Percentiles rank a stretch among this genome's conserved stretches.
These are phyloP conservation scores for Epichloe amarillans DNA, from an alignment of 2,329 filamentous ascomycete genomes.

Conservation along the genomic window DNA sequence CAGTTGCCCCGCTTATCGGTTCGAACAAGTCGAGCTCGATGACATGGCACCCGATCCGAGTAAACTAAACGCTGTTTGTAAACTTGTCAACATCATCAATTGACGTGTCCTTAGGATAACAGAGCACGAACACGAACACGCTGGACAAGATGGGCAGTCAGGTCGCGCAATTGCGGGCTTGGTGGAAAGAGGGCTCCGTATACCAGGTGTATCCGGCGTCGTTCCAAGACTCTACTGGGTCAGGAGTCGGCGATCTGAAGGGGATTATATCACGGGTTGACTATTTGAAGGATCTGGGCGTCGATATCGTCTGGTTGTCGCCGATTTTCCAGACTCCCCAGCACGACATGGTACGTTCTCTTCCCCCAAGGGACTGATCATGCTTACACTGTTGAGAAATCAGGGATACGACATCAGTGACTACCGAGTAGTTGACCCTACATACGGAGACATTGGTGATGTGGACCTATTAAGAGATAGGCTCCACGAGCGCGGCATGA, in stretches of 20 bases:
- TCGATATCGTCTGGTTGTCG: conserved; percentile 44
- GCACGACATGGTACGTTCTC: conserved; percentile 42
- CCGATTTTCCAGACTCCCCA: conserved; percentile 40
- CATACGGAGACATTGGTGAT: conserved; percentile 55
- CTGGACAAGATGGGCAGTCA: conserved; percentile 12
- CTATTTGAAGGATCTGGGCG: conserved; percentile 40
- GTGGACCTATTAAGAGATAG: conserved; percentile 49
- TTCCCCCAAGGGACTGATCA: background rate
- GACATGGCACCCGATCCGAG: too few species aligned
- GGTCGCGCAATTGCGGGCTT: conserved; percentile 20
- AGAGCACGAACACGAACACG: background rate
- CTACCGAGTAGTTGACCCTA: conserved; percentile 51
- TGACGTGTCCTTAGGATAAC: background rate
- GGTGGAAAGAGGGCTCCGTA: conserved; percentile 48
- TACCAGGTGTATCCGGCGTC: conserved; percentile 52
- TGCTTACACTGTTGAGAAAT: background rate
- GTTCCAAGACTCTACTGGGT: conserved; percentile 44
- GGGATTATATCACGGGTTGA: conserved; percentile 44
- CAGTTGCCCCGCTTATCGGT: background rate
- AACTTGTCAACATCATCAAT: background rate
- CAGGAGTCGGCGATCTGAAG: conserved; percentile 42
- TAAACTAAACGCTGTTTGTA: background rate
- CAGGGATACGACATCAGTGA: conserved; percentile 57
- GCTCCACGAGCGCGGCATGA: conserved; percentile 50
- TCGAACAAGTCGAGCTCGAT: background rate